Evolutionary conservation across 768 basidiomycete genomes (phyloP), one percentile per base, ranked within the genome.

Genomic region (Sporobolomyces pararoseus): DNA sequence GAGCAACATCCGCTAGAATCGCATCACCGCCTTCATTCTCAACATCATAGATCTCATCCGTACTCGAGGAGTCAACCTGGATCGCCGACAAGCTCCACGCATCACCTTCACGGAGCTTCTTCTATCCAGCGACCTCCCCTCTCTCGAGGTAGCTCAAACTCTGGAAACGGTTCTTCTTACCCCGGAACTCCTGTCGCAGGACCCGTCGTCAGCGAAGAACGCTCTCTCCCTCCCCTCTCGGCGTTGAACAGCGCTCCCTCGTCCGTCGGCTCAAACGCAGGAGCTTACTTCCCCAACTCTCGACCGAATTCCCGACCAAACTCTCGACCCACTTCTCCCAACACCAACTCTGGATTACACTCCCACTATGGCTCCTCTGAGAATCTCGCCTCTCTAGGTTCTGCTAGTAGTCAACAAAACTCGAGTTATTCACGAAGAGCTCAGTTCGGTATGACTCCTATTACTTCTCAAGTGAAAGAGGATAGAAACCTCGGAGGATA

Each of bases 51-150:
- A 35, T 54, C 66, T 19, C 71, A 68, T 46, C 71, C 71, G 29
- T 73, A 73, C 52, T 53, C 58, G 57, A 53, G 51, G 58, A 61
- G 57, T 27, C 67, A 68, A 37, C 71, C 71, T 1, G 71, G 71
- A 1, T 58, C 53, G 2, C 71, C 71, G 23, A 61, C 59, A 10
- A n/a, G 37, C n/a, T 34, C 27, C 13, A 57, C 7, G 9, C 63
- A 64, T 31, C 31, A n/a, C 10, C 52, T 39, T 13, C 42, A 49
- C 37, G 23, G 10, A 42, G 35, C 27, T 16, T 10, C 12, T 17
- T 51, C 2, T 42, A 52, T 51, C 2, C 53, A 52, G 5, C 59
- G 39, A 21, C 37, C 57, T 12, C 27, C 39, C 21, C 58, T 42
- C 23, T 29, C 65, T 34, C n/a, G 57, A 57, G 32, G 47, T 44